Base-by-base conservation (phyloP, 805 yeast genomes). In the Saccharomycopsis lassenensis region DNA sequence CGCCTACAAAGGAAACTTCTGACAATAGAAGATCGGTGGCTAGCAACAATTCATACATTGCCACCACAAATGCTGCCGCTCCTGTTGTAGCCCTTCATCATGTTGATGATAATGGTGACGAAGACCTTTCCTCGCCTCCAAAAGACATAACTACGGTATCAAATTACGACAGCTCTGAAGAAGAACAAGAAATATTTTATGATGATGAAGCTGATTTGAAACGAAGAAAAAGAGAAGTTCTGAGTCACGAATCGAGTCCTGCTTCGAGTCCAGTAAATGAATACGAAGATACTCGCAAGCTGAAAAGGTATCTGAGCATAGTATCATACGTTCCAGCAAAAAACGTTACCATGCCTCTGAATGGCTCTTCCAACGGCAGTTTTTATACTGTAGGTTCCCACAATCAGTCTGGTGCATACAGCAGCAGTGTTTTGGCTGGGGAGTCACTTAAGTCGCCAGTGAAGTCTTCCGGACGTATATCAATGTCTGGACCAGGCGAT, bases 61-160 rank as follows among this genome's bases (percentile, higher is more conserved):
- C 35, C n/a, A n/a, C n/a, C n/a, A n/a, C n/a, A n/a, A n/a, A n/a
- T n/a, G n/a, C n/a, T n/a, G n/a, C n/a, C n/a, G n/a, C n/a, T n/a
- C n/a, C n/a, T n/a, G n/a, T n/a, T n/a, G n/a, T n/a, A n/a, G n/a
- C n/a, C n/a, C n/a, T n/a, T n/a, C n/a, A n/a, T n/a, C n/a, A n/a
- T n/a, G n/a, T n/a, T n/a, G n/a, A n/a, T n/a, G n/a, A n/a, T n/a
- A n/a, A n/a, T n/a, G n/a, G n/a, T n/a, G n/a, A n/a, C n/a, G n/a
- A n/a, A n/a, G n/a, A n/a, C n/a, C n/a, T n/a, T n/a, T n/a, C n/a
- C 24, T 29, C 37, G 7, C 44, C 43, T 11, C 46, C 46, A 14
- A 35, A 36, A 14, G 46, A 39, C 19, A 36, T 42, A 8, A 42
- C 40, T 11, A 42, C 37, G 7, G 46, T 42, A 2, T 30, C 41